Evolutionary conservation across 169 alveolate species (phyloP).

Genomic region (Cryptosporidium bovis): DNA sequence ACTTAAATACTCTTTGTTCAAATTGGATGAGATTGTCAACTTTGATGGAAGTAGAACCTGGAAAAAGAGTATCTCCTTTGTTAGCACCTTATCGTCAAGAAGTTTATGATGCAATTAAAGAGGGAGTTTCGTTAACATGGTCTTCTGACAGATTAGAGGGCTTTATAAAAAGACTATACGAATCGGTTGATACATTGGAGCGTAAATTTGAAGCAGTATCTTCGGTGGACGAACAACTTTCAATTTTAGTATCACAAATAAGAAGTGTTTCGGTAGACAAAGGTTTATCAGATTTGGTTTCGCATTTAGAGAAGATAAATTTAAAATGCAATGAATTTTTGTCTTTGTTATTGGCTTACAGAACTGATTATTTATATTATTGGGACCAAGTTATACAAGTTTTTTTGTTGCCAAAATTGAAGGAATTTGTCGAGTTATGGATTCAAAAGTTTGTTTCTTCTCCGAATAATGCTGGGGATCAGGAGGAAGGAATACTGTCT

Average conservation of each 20-base stretch:
- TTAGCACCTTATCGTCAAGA: slow-evolving; percentile 49
- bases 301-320: slow-evolving; percentile 18
- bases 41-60: slow-evolving; percentile 55
- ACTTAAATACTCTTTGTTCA: slow-evolving; percentile 82
- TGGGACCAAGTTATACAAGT: slow-evolving; percentile 63
- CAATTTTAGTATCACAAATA: slow-evolving; percentile 50
- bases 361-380: slow-evolving; percentile 39
- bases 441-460: slow-evolving; percentile 25
- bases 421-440: slow-evolving; percentile 42
- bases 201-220: slow-evolving; percentile 79
- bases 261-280: slow-evolving; percentile 20
- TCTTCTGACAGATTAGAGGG: slow-evolving; percentile 79
- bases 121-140: slow-evolving; percentile 79
- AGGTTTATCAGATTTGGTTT: slow-evolving; percentile 43
- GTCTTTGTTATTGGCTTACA: slow-evolving; percentile 28
- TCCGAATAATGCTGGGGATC: background rate
- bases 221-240: slow-evolving; percentile 57
- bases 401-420: slow-evolving; percentile 40
- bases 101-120: slow-evolving; percentile 77
- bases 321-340: slow-evolving; percentile 12
- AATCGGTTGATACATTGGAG: slow-evolving; percentile 78
- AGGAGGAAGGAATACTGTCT: background rate
- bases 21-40: slow-evolving; percentile 73
- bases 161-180: slow-evolving; percentile 77
- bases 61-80: slow-evolving; percentile 50